Evolutionary conservation across 1,284 basidiomycete genomes (phyloP).

Genomic region (Apiotrichum veenhuisii): DNA sequence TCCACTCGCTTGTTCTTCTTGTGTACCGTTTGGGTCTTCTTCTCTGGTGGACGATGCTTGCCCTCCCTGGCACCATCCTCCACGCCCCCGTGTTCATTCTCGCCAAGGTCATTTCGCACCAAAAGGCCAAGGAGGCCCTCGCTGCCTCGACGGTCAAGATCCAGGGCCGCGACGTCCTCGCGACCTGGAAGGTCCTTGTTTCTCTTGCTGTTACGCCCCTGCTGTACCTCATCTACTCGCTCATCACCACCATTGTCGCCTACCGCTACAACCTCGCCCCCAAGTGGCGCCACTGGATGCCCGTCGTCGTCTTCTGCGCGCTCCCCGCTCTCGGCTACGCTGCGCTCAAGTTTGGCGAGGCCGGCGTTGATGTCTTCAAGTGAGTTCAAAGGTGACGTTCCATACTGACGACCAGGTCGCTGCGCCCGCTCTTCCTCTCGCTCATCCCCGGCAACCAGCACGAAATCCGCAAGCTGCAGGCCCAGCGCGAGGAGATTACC

Average conservation of each 20-base stretch:
- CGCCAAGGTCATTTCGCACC: conserved; percentile 80
- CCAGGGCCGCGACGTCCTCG: conserved; percentile 89
- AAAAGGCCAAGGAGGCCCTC: conserved; percentile 95
- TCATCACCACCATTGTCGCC: conserved; percentile 72
- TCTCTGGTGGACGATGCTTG: conserved; percentile 76
- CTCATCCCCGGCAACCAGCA: conserved; percentile 87
- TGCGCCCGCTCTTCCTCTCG: conserved; percentile 86
- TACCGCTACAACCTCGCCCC: conserved; percentile 61
- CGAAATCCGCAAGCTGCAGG: conserved; percentile 73
- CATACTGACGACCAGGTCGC: conserved; percentile 59
- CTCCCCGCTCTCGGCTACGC: conserved; percentile 90
- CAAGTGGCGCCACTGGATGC: conserved; percentile 69
- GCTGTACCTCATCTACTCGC: conserved; percentile 78
- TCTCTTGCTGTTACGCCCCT: conserved; percentile 86
- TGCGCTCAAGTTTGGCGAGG: conserved; percentile 96
- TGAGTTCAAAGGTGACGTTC: conserved; percentile 42
- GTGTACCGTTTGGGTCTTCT: conserved; percentile 79
- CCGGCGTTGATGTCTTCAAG: conserved; percentile 98
- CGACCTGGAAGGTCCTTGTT: conserved; percentile 97
- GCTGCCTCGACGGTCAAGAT: conserved; percentile 96
- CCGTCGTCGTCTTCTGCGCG: conserved; percentile 69
- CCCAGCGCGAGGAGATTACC: conserved; percentile 71
- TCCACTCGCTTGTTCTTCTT: conserved; percentile 84
- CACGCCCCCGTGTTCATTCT: conserved; percentile 94
- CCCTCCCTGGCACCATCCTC: conserved; percentile 89